A percentile compares a stretch with the other conserved stretches of the same genome.
These are phyloP conservation scores for Termitomyces sp. DNA, from an alignment of 1,284 basidiomycete species.

Conservation along the genomic window DNA sequence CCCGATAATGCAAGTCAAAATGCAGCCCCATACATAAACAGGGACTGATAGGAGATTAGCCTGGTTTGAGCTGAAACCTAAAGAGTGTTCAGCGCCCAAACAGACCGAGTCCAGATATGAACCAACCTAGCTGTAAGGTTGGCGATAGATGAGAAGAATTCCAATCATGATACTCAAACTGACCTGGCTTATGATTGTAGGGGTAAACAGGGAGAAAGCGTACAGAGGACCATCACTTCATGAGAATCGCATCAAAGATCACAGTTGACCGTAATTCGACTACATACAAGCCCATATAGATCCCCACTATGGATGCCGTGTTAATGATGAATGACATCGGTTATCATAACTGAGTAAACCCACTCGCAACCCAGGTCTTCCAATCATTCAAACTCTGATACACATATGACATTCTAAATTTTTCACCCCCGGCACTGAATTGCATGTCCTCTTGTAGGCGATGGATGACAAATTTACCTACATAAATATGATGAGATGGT, in stretches of 20 bases:
- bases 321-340: not conserved
- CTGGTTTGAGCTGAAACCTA: conserved; percentile 58
- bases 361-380: conserved; percentile 72
- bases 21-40: conserved; percentile 61
- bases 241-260: conserved; percentile 14
- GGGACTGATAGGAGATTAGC: conserved; percentile 72
- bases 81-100: not conserved
- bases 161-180: conserved; percentile 3
- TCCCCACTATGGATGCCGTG: conserved; percentile 36
- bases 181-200: conserved; percentile 59
- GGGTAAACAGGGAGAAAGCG: conserved; percentile 65
- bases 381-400: conserved; percentile 58
- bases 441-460: conserved; percentile 65
- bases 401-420: conserved; percentile 52
- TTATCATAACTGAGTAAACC: conserved; percentile 18
- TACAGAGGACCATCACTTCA: conserved; percentile 58
- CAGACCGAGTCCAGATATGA: not conserved
- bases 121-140: conserved; percentile 20
- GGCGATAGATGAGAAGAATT: not conserved
- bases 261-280: conserved; percentile 17
- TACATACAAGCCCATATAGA: conserved; percentile 50
- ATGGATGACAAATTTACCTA: conserved; percentile 58
- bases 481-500: conserved; percentile 13
- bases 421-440: conserved; percentile 69
- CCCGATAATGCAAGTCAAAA: conserved; percentile 55